Conservation (phyloP, 2,329 filamentous ascomycete species). For the Botrytis cinerea region DNA sequence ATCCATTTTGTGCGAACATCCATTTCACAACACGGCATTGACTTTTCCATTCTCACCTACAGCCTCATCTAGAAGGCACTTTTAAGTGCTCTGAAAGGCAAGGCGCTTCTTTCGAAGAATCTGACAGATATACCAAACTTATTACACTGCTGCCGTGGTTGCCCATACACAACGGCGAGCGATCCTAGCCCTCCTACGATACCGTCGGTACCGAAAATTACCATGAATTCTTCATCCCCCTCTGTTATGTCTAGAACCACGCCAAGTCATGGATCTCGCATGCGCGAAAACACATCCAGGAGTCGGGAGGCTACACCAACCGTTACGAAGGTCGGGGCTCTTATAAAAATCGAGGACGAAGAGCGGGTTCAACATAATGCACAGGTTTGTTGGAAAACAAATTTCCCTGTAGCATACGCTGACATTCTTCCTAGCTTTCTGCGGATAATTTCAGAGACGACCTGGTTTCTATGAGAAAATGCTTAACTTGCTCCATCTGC, state of each 20-base stretch:
- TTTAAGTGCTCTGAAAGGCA: not conserved
- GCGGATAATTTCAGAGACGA: slow-evolving; percentile 45
- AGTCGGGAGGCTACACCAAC: slow-evolving; percentile 26
- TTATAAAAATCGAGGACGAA: slow-evolving; percentile 17
- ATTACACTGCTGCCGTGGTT: not conserved
- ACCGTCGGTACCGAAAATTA: slow-evolving; percentile 3
- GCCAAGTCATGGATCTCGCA: slow-evolving; percentile 16
- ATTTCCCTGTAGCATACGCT: slow-evolving; percentile 12
- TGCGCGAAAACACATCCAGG: slow-evolving; percentile 11
- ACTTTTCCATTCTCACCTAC: not conserved
- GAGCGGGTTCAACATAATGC: slow-evolving; percentile 25
- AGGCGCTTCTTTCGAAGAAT: slow-evolving; percentile 1
- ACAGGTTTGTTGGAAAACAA: slow-evolving; percentile 27
- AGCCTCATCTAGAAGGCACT: slow-evolving; percentile 1
- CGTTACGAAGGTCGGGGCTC: not conserved
- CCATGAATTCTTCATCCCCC: slow-evolving; percentile 29
- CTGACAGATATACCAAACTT: not conserved
- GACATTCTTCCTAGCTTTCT: slow-evolving; percentile 34
- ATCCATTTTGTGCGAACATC: slow-evolving; percentile 3
- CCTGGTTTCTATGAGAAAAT: slow-evolving; percentile 59
- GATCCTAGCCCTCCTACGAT: not conserved
- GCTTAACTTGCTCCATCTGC: slow-evolving; percentile 69
- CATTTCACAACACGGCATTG: slow-evolving; percentile 1
- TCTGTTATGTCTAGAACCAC: slow-evolving; percentile 14
- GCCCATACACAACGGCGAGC: not conserved